phyloP scores from a whole-genome alignment of 106 monocot genomes.

The Apostasia shenzhenica region DNA sequence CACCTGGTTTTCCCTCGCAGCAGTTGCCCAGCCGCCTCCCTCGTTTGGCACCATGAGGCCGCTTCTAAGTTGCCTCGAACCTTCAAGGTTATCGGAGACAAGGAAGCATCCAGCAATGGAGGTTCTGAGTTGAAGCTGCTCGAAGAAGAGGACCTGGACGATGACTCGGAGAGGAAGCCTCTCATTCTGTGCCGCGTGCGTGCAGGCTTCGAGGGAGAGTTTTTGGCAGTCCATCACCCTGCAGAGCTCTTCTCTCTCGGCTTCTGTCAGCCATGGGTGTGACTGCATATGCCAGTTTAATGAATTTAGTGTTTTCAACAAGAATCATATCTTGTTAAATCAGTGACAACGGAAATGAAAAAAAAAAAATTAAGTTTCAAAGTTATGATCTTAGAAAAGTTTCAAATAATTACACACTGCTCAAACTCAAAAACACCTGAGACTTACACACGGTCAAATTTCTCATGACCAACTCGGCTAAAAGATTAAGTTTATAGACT shows the following conservation, averaged over 20 bases:
- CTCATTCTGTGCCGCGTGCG: constrained; percentile 54
- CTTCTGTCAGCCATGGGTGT: constrained; percentile 42
- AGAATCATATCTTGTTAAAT: too few relatives aligned
- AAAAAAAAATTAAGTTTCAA: too few relatives aligned
- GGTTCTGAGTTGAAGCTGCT: constrained; percentile 48
- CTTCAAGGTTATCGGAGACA: constrained; percentile 40
- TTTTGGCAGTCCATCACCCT: constrained; percentile 51
- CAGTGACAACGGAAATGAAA: too few relatives aligned
- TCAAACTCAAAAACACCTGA: too few relatives aligned
- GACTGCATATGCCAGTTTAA: constrained; percentile 19
- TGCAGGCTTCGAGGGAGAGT: constrained; percentile 53
- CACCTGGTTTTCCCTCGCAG: constrained; percentile 17
- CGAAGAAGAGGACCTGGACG: constrained; percentile 52
- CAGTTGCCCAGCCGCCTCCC: constrained; percentile 5
- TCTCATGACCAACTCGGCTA: too few relatives aligned
- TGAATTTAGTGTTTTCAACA: background rate
- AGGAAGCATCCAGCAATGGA: constrained; percentile 48
- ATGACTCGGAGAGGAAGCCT: constrained; percentile 46
- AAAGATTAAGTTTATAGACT: too few relatives aligned
- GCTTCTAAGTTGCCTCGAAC: constrained; percentile 25
- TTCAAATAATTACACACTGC: too few relatives aligned
- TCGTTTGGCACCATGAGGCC: constrained; percentile 7
- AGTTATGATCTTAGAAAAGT: too few relatives aligned
- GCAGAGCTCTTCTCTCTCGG: constrained; percentile 35
- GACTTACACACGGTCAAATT: too few relatives aligned